Evolutionary conservation across 2,329 filamentous ascomycete genomes (phyloP).

Genomic region (Penicillium frequentans): DNA sequence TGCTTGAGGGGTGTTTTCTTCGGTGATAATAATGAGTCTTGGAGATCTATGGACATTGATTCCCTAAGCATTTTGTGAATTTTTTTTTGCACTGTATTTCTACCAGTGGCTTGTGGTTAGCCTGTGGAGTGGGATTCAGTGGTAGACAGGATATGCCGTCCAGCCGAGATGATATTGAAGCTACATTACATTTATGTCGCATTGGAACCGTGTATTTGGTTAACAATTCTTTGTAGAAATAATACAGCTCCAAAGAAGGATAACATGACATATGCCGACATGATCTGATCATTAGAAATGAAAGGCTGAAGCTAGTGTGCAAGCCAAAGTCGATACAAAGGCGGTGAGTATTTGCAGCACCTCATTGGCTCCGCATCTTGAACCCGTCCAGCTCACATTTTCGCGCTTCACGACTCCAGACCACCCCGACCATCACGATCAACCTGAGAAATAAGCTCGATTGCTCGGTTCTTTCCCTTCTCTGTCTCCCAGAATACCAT

Average conservation of each 20-base stretch:
- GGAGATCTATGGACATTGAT: neutral
- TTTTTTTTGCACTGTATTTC: neutral
- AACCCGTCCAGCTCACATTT: conserved; percentile 35
- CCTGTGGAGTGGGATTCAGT: neutral
- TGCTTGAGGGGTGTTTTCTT: neutral
- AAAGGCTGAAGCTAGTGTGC: neutral
- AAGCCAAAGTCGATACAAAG: conserved; percentile 6
- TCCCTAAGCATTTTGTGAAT: neutral
- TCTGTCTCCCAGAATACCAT: neutral
- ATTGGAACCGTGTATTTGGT: too few relatives aligned
- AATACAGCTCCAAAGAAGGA: neutral
- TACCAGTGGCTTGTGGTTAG: neutral
- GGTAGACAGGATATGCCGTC: neutral
- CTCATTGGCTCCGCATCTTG: conserved; percentile 27
- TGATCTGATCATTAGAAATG: neutral
- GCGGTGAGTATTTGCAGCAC: conserved; percentile 21
- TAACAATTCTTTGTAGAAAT: too few relatives aligned
- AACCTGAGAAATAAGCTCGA: conserved; percentile 7
- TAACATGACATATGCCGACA: neutral
- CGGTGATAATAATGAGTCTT: neutral
- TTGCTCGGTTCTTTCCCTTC: neutral
- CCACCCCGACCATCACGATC: conserved; percentile 16
- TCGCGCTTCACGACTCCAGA: conserved; percentile 26
- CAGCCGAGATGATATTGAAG: neutral
- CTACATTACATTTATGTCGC: neutral